Evolutionary conservation across 768 basidiomycete species (phyloP).

Genomic region (Phylloporus sp.): DNA sequence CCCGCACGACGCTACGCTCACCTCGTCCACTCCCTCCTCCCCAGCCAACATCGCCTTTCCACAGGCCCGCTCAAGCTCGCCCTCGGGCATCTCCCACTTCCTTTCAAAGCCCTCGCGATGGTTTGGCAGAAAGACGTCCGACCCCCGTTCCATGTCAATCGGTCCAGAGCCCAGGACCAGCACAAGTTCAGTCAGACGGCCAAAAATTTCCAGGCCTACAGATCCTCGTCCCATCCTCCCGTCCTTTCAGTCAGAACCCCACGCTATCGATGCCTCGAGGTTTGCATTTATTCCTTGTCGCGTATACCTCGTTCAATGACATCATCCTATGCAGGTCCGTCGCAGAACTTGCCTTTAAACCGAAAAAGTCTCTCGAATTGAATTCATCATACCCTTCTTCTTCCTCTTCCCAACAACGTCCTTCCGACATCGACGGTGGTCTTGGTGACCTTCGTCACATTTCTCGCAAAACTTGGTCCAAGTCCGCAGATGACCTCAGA

Average conservation of each 20-base stretch:
- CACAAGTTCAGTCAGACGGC: constrained; percentile 50
- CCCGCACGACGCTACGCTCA: constrained; percentile 29
- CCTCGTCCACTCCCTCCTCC: constrained; percentile 26
- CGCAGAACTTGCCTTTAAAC: constrained; percentile 52
- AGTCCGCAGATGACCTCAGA: constrained; percentile 73
- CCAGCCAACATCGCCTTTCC: constrained; percentile 37
- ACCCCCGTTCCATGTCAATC: constrained; percentile 40
- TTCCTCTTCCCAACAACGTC: constrained; percentile 30
- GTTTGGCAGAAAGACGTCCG: constrained; percentile 60
- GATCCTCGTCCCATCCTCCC: constrained; percentile 71
- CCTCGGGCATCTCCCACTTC: constrained; percentile 59
- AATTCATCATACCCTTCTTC: constrained; percentile 29
- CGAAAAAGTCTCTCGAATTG: constrained; percentile 42
- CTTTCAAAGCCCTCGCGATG: constrained; percentile 66
- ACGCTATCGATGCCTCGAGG: constrained; percentile 47
- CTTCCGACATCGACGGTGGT: constrained; percentile 30
- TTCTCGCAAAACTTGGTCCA: constrained; percentile 72
- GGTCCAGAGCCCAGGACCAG: constrained; percentile 47
- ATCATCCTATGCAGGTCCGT: constrained; percentile 48
- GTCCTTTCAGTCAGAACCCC: constrained; percentile 41
- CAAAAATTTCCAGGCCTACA: constrained; percentile 80
- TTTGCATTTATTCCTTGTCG: constrained; percentile 20
- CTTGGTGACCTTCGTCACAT: constrained; percentile 66
- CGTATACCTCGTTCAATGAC: constrained; percentile 10
- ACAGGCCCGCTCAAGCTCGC: constrained; percentile 54